Conservation (phyloP, 257 asterid genomes). For the Salvia hispanica region DNA sequence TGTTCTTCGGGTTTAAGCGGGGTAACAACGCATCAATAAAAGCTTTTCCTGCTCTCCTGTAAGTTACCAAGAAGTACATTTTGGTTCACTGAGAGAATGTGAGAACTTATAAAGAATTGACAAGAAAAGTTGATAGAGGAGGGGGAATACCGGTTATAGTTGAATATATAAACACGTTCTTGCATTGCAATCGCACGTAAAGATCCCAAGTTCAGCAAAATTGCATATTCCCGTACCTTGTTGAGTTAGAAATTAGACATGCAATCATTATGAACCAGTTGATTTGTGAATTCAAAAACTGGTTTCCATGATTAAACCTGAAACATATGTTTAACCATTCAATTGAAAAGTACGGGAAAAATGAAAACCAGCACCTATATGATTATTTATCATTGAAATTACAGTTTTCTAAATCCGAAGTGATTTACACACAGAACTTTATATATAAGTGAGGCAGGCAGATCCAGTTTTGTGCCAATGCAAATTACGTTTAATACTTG, state of each 20-base stretch:
- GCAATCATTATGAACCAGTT: slow-evolving; percentile 27
- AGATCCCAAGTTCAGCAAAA: slow-evolving; percentile 90
- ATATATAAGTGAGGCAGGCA: slow-evolving; percentile 2
- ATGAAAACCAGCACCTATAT: too few relatives aligned
- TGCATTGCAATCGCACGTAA: slow-evolving; percentile 90
- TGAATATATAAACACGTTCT: slow-evolving; percentile 84
- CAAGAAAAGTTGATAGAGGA: slow-evolving; percentile 20
- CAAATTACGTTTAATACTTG: background rate
- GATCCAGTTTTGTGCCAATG: slow-evolving; percentile 8
- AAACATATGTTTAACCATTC: too few relatives aligned
- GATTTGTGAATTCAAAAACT: slow-evolving; percentile 19
- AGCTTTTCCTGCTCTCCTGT: slow-evolving; percentile 94
- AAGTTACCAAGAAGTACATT: slow-evolving; percentile 30
- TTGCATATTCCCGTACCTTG: slow-evolving; percentile 92
- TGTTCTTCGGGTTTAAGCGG: slow-evolving; percentile 77
- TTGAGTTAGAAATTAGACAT: slow-evolving; percentile 31
- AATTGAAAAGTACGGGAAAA: too few relatives aligned
- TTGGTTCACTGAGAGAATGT: slow-evolving; percentile 22
- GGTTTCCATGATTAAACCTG: too few relatives aligned
- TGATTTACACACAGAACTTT: background rate
- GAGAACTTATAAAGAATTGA: slow-evolving; percentile 5
- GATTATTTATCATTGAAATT: slow-evolving; percentile 10
- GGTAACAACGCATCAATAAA: slow-evolving; percentile 87
- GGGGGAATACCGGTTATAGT: slow-evolving; percentile 78
- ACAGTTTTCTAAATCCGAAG: too few relatives aligned